Base-by-base conservation (phyloP, 352 stramenopile genomes). In the Phytophthora aleatoria region DNA sequence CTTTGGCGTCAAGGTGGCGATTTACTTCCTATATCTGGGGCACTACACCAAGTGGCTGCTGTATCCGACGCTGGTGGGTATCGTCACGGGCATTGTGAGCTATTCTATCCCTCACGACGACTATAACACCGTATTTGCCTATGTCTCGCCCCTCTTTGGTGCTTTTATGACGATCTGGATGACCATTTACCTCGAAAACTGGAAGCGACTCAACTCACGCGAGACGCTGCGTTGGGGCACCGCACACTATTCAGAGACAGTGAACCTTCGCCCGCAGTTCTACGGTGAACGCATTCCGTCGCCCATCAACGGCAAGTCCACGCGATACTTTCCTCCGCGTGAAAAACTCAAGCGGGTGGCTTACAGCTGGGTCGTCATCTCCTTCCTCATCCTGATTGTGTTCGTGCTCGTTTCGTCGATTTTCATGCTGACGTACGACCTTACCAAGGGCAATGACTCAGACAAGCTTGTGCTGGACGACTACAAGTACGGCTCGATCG, bases 21-120 rank as follows among this genome's bases (percentile, higher is more conserved):
- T 99, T 57, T 99, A 99, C 77, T 99, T 99, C 70, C 76, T 97
- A 35, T 99, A 97, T 86, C 63, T 99, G 24, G 94, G 98, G 12
- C 95, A 99, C 74, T 97, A 96, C 73, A 98, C 95, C 38, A 94
- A 95, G 57, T 98, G 97, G 84, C 79, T 99, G 28, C 67, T 98
- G n/a, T 96, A 97, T 54, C 87, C 97, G 20, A 95, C 91, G 39
- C 54, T 98, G 16, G 64, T 98, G 43, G 97, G 96, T 3, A 76
- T 95, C 42, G 56, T 98, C 31, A 90, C 97, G 30, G 94, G 94
- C 13, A 85, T 97, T 13, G 69, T 90, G 36, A 82, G 87, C 43
- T 85, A 85, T 57, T 61, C 73, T 26, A 71, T 92, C 33, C 70
- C 72, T 11, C 59, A 63, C 36, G 68, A 73, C 2, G 31, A 78